Evolutionary conservation across 306 rosid genomes (phyloP).

Genomic region (Cicer arietinum): DNA sequence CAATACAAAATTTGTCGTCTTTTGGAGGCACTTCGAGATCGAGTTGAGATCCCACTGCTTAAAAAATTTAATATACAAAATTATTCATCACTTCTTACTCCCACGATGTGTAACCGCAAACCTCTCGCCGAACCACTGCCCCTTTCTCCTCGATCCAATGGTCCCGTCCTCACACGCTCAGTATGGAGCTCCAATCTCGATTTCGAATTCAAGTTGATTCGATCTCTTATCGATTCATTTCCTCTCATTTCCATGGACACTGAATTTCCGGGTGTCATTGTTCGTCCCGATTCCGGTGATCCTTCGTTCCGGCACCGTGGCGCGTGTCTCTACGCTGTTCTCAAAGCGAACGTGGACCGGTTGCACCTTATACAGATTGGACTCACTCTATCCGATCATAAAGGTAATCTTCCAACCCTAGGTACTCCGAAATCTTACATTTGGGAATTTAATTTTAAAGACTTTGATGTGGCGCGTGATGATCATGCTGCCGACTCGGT

Average conservation of each 20-base stretch:
- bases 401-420: constrained; percentile 38
- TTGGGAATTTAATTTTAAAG: constrained; percentile 47
- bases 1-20: constrained; percentile 32
- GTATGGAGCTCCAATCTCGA: constrained; percentile 73
- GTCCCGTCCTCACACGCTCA: constrained; percentile 53
- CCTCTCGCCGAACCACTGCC: constrained; percentile 3
- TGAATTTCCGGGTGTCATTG: constrained; percentile 79
- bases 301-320: constrained; percentile 22
- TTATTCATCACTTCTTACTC: background rate
- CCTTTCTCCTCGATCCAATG: background rate
- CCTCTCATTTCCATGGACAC: constrained; percentile 79
- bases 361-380: constrained; percentile 68
- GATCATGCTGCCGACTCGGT: constrained; percentile 33
- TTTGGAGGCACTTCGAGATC: background rate
- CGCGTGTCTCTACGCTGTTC: constrained; percentile 50
- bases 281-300: constrained; percentile 50
- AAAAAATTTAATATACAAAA: background rate
- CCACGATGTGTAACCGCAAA: background rate
- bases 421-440: background rate
- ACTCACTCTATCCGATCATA: constrained; percentile 38
- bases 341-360: constrained; percentile 81
- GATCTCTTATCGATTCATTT: constrained; percentile 54
- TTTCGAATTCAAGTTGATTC: constrained; percentile 59
- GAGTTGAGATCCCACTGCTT: background rate
- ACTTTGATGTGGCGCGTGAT: constrained; percentile 32